Evolutionary conservation across 106 monocot species (phyloP).

Genomic region (Dioscorea dumetorum): DNA sequence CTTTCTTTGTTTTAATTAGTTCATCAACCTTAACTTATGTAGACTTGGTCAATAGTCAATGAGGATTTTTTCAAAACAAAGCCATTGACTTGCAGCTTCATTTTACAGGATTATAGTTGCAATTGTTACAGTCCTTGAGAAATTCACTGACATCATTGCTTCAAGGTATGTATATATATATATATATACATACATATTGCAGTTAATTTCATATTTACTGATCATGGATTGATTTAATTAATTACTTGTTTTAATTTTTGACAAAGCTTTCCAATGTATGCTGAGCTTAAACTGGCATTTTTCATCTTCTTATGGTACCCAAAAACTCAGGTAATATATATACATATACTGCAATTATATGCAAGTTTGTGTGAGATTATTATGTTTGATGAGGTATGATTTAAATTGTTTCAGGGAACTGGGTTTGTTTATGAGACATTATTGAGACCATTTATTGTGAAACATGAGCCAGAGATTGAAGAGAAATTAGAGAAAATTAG

Average conservation of each 20-base stretch:
- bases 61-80: no score
- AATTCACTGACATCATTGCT: neutral
- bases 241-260: neutral
- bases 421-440: conserved; percentile 25
- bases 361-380: neutral
- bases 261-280: conserved; percentile 59
- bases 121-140: conserved; percentile 4
- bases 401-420: conserved; percentile 11
- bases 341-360: no score
- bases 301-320: conserved; percentile 75
- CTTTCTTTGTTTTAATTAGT: no score
- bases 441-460: conserved; percentile 25
- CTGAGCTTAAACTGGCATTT: conserved; percentile 57
- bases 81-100: no score
- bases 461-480: conserved; percentile 51
- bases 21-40: no score
- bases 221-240: neutral
- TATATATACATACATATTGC: neutral
- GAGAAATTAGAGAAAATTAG: conserved; percentile 30
- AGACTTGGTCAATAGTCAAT: no score
- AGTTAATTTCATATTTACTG: neutral
- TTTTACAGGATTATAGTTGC: conserved; percentile 8
- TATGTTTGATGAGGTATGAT: neutral
- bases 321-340: conserved; percentile 62
- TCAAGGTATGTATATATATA: neutral